Base-by-base conservation (phyloP, 176 grass and related monocot genomes). In the Urochloa ruziziensis region DNA sequence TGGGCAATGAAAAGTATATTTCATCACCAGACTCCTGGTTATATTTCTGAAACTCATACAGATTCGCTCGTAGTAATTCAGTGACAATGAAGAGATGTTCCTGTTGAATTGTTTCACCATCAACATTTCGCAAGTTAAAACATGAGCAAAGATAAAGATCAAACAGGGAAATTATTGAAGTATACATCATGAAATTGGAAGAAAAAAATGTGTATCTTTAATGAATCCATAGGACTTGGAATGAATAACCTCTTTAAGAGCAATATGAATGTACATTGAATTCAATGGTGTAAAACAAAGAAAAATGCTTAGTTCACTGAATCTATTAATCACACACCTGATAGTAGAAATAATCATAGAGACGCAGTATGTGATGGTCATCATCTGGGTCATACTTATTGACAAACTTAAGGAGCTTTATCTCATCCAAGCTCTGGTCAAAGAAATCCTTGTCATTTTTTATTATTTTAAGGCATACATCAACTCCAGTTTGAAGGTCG, bases 31-130 rank as follows among this genome's bases (percentile, higher is more conserved):
- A 92, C 44, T 98, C 96, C 23, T 94, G 93, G 72, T 95, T 98
- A 63, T 98, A 98, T 89, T 98, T 96, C 48, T 98, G 96, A 86
- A 94, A 98, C 83, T 98, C 96, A 79, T 94, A 98, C 21, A 98
- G 88, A 86, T 98, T 98, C 9, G 89, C 96, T 24, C 91, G 89
- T 58, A 98, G 75, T 78, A 98, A 73, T 82, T 98, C 96, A 57
- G 96, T 98, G 60, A 98, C 96, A 80, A 98, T 98, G 83, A 98
- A 98, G 85, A 98, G 91, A 77, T 98, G 96, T 83, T 98, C 96
- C 96, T 98, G 89, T 77, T 30, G 35, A 73, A 73, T 79, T 57
- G 65, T 83, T 86, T 46, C 24, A 75, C 24, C 15, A 15, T 86
- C 74, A 90, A 66, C 36, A 86, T 23, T 61, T 70, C 49, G 30